phyloP scores from a whole-genome alignment of 768 basidiomycete genomes.

The Porpolomopsis calyptriformis region DNA sequence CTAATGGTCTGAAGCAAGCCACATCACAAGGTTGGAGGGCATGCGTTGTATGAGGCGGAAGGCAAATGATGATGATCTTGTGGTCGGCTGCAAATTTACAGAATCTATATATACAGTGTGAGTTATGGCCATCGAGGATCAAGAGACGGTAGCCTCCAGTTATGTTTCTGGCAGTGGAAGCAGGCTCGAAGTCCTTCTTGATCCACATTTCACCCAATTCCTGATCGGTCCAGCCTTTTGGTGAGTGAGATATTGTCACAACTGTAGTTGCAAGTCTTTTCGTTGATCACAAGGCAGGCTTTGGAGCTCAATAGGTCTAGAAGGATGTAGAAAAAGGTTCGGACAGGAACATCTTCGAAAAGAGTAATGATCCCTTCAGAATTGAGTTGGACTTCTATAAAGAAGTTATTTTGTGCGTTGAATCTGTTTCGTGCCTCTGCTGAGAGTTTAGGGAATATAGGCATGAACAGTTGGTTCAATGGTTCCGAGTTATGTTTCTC shows the following conservation, averaged over 20 bases:
- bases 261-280: not conserved
- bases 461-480: too few species aligned
- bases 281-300: too few species aligned
- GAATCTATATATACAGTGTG: conserved; percentile 13
- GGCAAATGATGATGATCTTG: conserved; percentile 23
- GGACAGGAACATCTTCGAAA: too few species aligned
- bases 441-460: too few species aligned
- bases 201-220: conserved; percentile 16
- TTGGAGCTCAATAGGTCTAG: too few species aligned
- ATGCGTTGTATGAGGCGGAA: conserved; percentile 29
- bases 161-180: conserved; percentile 6
- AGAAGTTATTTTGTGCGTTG: too few species aligned
- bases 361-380: too few species aligned
- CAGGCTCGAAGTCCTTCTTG: conserved; percentile 14
- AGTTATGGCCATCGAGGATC: conserved; percentile 19
- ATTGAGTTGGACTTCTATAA: too few species aligned
- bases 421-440: too few species aligned
- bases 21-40: conserved; percentile 28
- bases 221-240: conserved; percentile 21
- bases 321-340: not conserved
- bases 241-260: conserved; percentile 12
- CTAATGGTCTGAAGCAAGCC: conserved; percentile 26
- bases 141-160: conserved; percentile 12
- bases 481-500: too few species aligned
- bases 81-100: conserved; percentile 13